Conservation (phyloP, 345 rosid species). For the Moringa oleifera region DNA sequence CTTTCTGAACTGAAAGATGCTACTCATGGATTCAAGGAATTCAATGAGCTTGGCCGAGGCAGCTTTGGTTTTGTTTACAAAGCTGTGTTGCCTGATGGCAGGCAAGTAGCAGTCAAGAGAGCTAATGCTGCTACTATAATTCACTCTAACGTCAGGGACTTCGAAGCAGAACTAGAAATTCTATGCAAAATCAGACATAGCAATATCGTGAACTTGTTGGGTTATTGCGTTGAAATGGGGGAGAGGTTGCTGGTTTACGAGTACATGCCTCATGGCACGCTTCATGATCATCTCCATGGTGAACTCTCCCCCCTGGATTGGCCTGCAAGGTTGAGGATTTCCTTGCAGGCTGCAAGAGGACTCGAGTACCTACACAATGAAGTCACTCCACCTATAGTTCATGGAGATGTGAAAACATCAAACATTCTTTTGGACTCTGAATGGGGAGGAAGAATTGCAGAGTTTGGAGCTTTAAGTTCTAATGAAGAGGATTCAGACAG, state of each 20-base stretch:
- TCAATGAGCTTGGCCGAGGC: constrained; percentile 84
- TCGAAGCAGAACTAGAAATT: constrained; percentile 74
- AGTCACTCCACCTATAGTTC: constrained; percentile 58
- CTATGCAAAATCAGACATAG: constrained; percentile 70
- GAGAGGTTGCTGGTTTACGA: constrained; percentile 82
- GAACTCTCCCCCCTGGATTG: constrained; percentile 70
- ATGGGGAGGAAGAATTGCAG: constrained; percentile 80
- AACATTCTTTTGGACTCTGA: constrained; percentile 80
- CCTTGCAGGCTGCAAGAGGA: constrained; percentile 78
- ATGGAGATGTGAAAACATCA: constrained; percentile 64
- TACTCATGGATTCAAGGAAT: constrained; percentile 91
- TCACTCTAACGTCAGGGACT: constrained; percentile 70
- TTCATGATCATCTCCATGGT: constrained; percentile 83
- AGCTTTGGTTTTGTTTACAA: constrained; percentile 91
- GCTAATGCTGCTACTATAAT: constrained; percentile 96
- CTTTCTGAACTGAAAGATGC: constrained; percentile 87
- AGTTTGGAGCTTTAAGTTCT: constrained; percentile 60
- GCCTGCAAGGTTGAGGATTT: constrained; percentile 64
- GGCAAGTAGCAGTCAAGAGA: constrained; percentile 82
- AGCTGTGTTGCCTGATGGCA: constrained; percentile 77
- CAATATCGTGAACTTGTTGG: constrained; percentile 81
- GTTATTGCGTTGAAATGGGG: constrained; percentile 87
- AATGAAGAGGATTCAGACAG: constrained; percentile 48
- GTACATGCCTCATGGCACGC: constrained; percentile 83
- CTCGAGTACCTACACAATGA: constrained; percentile 82